Base-by-base conservation (phyloP, 345 rosid species). In the Syzygium jambos region DNA sequence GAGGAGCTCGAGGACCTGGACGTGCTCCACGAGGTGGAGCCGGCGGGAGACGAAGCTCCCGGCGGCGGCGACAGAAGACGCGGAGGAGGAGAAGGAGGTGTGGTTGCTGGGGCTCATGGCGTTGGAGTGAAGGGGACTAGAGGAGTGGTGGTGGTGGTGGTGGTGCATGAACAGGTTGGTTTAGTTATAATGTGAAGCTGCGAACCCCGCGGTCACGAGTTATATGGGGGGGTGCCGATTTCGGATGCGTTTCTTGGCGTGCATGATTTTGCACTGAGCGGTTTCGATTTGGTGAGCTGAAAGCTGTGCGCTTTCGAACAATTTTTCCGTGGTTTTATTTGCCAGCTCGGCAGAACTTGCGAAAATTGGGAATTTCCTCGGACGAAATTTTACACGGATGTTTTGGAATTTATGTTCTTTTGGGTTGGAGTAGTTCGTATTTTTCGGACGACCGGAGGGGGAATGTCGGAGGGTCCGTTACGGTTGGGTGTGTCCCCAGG, bases 241-340 rank as follows among this genome's bases (percentile, higher is more conserved):
- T 2, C 15, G 51, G 43, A 2, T 52, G 78, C 51, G 90, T 90
- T 90, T 89, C 93, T 95, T 95, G 91, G 87, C 95, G 94, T 92
- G 93, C 88, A 59, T 91, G 89, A 90, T 88, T 91, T 86, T 91
- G 91, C 68, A 63, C 80, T 87, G 86, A 92, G 91, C 92, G 95
- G 96, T 96, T 89, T 38, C 89, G 93, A 95, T 94, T 96, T 95
- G 99, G 98, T 96, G 96, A 96, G 90, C 98, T 83, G 95, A 94
- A 94, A 89, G 86, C 5, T 22, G 16, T 7, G 25, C 9, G 88
- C 87, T 86, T 27, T 43, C 46, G 46, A 43, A 6, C 46, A 6
- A 43, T 43, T 43, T 43, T 43, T 43, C 46, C 46, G 3, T 43
- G 46, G 59, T 61, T 23, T 2, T n/a, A 34, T 25, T 25, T 27